Conservation (phyloP, 2,329 filamentous ascomycete species). For the Tolypocladium endophyticum region DNA sequence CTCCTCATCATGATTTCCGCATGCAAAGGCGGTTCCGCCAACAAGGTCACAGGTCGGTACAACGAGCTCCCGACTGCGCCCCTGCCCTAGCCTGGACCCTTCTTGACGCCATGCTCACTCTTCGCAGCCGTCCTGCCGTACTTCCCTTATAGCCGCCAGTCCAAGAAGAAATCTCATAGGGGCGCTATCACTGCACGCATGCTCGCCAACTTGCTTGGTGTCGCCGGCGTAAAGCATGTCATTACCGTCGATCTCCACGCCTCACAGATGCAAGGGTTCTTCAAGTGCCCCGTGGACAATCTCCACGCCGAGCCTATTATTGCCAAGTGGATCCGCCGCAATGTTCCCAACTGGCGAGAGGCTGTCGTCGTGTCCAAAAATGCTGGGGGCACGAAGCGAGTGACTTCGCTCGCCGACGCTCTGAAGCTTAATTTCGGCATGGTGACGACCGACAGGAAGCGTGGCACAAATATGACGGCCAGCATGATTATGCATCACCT, state of each 20-base stretch:
- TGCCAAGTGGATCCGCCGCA: conserved; percentile 86
- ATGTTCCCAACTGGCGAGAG: conserved; percentile 78
- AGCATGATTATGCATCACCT: conserved; percentile 68
- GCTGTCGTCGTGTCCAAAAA: conserved; percentile 98
- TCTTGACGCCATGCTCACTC: conserved; percentile 5
- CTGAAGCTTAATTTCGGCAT: conserved; percentile 97
- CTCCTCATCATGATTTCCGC: conserved; percentile 98
- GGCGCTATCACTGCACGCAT: conserved; percentile 95
- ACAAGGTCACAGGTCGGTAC: conserved; percentile 80
- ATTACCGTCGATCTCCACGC: conserved; percentile 95
- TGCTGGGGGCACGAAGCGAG: conserved; percentile 90
- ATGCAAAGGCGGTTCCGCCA: conserved; percentile 94
- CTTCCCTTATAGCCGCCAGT: conserved; percentile 98
- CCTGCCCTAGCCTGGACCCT: conserved; percentile 8
- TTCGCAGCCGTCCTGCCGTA: conserved; percentile 72
- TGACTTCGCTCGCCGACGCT: conserved; percentile 90
- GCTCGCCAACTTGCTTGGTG: conserved; percentile 86
- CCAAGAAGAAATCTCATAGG: conserved; percentile 96
- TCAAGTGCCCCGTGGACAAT: conserved; percentile 95
- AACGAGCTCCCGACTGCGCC: conserved; percentile 2
- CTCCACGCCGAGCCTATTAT: conserved; percentile 92
- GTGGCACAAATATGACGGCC: conserved; percentile 60
- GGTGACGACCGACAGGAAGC: conserved; percentile 73
- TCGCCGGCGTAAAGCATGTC: conserved; percentile 94
- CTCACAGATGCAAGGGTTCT: conserved; percentile 99